A percentile compares a stretch with the other conserved stretches of the same genome.
phyloP scores from a whole-genome alignment of 495 filamentous ascomycete genomes.

The Aspergillus cavernicola region DNA sequence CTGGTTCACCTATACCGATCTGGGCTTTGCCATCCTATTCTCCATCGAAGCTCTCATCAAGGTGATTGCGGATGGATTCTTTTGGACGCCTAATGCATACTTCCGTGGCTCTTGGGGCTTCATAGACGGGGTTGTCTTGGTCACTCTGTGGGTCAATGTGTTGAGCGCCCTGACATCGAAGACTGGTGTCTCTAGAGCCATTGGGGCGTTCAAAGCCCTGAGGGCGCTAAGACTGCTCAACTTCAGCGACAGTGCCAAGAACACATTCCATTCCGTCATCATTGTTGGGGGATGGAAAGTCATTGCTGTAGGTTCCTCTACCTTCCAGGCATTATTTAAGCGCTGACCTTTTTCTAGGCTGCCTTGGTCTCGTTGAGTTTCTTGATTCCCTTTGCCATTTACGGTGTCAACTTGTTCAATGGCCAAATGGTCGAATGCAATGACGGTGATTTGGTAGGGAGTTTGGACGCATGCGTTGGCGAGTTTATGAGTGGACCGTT shows the following conservation, averaged over 20 bases:
- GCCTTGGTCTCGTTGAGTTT: constrained; percentile 92
- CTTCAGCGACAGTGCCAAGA: constrained; percentile 90
- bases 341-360: constrained; percentile 41
- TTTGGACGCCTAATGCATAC: constrained; percentile 97
- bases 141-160: constrained; percentile 97
- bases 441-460: constrained; percentile 54
- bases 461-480: constrained; percentile 65
- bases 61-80: constrained; percentile 91
- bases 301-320: constrained; percentile 48
- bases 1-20: constrained; percentile 93
- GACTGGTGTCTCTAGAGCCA: constrained; percentile 77
- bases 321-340: background rate
- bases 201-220: constrained; percentile 98
- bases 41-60: constrained; percentile 87
- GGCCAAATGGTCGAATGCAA: constrained; percentile 80
- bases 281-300: constrained; percentile 92
- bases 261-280: constrained; percentile 95
- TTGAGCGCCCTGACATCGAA: constrained; percentile 71
- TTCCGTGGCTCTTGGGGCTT: constrained; percentile 96
- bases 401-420: constrained; percentile 87
- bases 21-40: constrained; percentile 86
- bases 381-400: constrained; percentile 94
- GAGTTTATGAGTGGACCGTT: constrained; percentile 77
- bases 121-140: constrained; percentile 87
- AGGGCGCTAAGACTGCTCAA: constrained; percentile 88